Base-by-base conservation (phyloP, 495 filamentous ascomycete species). In the Lophium mytilinum region DNA sequence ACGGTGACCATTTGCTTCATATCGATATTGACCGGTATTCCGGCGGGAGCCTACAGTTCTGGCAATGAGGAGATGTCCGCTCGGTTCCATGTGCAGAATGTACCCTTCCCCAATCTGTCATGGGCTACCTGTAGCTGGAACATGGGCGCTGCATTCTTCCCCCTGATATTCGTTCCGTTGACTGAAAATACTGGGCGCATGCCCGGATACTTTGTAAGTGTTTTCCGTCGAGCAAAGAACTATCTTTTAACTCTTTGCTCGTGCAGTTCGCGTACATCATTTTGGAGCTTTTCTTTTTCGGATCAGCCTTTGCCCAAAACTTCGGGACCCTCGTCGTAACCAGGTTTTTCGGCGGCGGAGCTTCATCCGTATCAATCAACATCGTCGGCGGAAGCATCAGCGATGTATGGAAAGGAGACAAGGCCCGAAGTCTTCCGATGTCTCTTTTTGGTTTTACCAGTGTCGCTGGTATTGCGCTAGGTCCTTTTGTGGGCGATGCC, bases 301-400 rank as follows among this genome's bases (percentile, higher is more conserved):
- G 41, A 3, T 54, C 57, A 10, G 57, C 57, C 15, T 60, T 60
- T 34, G 57, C 57, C 9, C 33, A 60, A 35, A 60, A 60, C 17
- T 60, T 60, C 41, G 57, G 50, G 7, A 60, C 57, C 14, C 40
- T 60, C 9, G 57, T 60, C 15, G 41, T 60, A 8, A 60, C 57
- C 9, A n/a, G 57, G 6, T 60, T 60, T 19, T 58, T 58, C 39
- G 55, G 55, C 30, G 55, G 55, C 10, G 55, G 55, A 9, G 71
- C 71, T 9, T 76, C 73, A 0, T 76, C 73, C 0, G 72, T 75
- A 37, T 67, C 72, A 8, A 75, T 76, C 49, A 76, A 76, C 50
- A 75, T 76, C 19, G 73, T 76, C 40, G 73, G 73, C 9, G 73
- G 73, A 3, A 74, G 71, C 61, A 76, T 76, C 48, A 72, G 68